Conservation (phyloP, 306 rosid species). For the Carpinus viminea region DNA sequence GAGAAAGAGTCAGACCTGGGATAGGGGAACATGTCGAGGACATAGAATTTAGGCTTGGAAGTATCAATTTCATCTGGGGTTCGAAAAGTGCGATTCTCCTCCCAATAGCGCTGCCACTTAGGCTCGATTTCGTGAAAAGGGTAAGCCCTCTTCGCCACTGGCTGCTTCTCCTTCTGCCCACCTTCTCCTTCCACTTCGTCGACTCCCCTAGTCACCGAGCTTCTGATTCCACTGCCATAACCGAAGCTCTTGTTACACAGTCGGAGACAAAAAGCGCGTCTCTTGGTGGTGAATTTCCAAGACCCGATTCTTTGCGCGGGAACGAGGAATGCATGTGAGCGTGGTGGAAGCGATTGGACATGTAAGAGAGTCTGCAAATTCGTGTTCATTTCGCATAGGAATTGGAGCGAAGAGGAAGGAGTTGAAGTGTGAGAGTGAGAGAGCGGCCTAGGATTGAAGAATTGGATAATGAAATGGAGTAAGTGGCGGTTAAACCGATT, state of each 20-base stretch:
- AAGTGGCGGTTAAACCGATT: neutral
- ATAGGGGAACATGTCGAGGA: slow-evolving; percentile 97
- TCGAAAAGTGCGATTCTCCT: slow-evolving; percentile 63
- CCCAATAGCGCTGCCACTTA: slow-evolving; percentile 93
- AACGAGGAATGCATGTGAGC: slow-evolving; percentile 23
- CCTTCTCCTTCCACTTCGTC: slow-evolving; percentile 24
- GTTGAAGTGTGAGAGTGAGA: neutral
- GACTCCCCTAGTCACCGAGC: slow-evolving; percentile 33
- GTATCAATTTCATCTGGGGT: slow-evolving; percentile 83
- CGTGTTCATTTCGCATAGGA: slow-evolving; percentile 46
- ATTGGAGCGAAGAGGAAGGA: neutral
- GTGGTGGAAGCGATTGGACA: slow-evolving; percentile 29
- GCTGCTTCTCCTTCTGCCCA: slow-evolving; percentile 33
- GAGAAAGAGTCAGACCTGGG: slow-evolving; percentile 60
- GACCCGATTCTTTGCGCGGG: slow-evolving; percentile 26
- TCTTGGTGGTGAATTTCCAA: slow-evolving; percentile 33
- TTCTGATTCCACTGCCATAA: slow-evolving; percentile 23
- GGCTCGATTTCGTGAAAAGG: slow-evolving; percentile 80
- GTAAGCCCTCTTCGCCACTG: slow-evolving; percentile 49
- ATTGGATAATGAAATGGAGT: slow-evolving; percentile 9
- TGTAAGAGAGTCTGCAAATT: slow-evolving; percentile 23
- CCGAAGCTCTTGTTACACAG: slow-evolving; percentile 27
- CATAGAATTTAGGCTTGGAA: slow-evolving; percentile 87
- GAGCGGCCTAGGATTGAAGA: slow-evolving; percentile 17
- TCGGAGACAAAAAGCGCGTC: slow-evolving; percentile 22